These are phyloP conservation scores for Trichoderma oligosporum DNA, from an alignment of 2,329 filamentous ascomycete genomes.

Conservation along the genomic window DNA sequence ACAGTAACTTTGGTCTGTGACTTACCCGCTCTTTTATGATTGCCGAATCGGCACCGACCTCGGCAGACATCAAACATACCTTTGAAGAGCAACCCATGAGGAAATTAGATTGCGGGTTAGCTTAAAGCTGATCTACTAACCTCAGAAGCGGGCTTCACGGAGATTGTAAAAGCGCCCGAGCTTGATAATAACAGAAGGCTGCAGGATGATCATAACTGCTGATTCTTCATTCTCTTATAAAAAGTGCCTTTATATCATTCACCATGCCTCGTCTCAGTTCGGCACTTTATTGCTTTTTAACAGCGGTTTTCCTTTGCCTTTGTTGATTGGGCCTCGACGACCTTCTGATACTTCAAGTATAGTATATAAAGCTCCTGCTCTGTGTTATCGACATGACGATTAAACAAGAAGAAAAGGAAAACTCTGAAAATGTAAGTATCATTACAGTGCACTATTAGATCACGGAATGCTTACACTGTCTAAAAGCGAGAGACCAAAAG, in stretches of 20 bases:
- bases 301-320: background rate
- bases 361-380: no score
- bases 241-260: background rate
- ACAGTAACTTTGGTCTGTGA: background rate
- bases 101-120: background rate
- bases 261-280: background rate
- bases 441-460: background rate
- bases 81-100: background rate
- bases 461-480: background rate
- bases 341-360: no score
- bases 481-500: background rate
- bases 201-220: background rate
- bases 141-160: background rate
- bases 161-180: background rate
- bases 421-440: background rate
- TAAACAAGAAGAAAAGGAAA: background rate
- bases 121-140: background rate
- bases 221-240: background rate
- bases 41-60: constrained; percentile 13
- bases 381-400: background rate
- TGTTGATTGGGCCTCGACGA: no score
- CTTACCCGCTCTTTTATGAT: background rate
- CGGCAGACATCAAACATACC: background rate
- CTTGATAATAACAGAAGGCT: background rate
- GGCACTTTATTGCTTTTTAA: background rate